A percentile compares a stretch with the other conserved stretches of the same genome.
Conservation (phyloP, 2,329 filamentous ascomycete species). For the Colletotrichum eremochloae region DNA sequence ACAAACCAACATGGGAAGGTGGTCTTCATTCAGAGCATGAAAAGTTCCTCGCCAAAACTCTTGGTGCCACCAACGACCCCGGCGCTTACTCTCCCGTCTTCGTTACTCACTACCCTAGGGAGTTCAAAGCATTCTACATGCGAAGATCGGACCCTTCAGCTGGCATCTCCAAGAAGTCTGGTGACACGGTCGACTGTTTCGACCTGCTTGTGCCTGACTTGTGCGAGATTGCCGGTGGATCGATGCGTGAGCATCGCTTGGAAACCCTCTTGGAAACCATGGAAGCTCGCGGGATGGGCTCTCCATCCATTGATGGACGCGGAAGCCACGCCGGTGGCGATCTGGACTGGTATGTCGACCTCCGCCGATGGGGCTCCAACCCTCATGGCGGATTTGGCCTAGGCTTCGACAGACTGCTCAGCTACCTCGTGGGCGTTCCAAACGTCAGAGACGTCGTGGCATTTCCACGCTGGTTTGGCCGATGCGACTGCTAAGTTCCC, state of each 20-base stretch:
- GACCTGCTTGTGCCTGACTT: conserved; percentile 89
- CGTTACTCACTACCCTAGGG: conserved; percentile 91
- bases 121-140: conserved; percentile 90
- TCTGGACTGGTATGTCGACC: conserved; percentile 88
- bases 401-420: conserved; percentile 88
- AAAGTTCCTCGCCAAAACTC: conserved; percentile 80
- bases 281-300: conserved; percentile 73
- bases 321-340: conserved; percentile 43
- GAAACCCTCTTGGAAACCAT: conserved; percentile 77
- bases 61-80: conserved; percentile 66
- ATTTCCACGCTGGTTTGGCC: conserved; percentile 82
- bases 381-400: conserved; percentile 93
- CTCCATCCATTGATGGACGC: conserved; percentile 46
- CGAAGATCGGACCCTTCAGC: conserved; percentile 50
- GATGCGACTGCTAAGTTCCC: conserved; percentile 67
- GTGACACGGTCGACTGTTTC: conserved; percentile 85
- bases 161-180: conserved; percentile 34
- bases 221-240: conserved; percentile 89
- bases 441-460: conserved; percentile 89
- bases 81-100: conserved; percentile 78
- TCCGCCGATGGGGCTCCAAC: conserved; percentile 90
- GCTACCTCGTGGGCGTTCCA: conserved; percentile 84
- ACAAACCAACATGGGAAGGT: conserved; percentile 76
- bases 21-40: conserved; percentile 94
- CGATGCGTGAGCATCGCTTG: conserved; percentile 87